Conservation (phyloP, 202 grass and related monocot species). For the Setaria italica region DNA sequence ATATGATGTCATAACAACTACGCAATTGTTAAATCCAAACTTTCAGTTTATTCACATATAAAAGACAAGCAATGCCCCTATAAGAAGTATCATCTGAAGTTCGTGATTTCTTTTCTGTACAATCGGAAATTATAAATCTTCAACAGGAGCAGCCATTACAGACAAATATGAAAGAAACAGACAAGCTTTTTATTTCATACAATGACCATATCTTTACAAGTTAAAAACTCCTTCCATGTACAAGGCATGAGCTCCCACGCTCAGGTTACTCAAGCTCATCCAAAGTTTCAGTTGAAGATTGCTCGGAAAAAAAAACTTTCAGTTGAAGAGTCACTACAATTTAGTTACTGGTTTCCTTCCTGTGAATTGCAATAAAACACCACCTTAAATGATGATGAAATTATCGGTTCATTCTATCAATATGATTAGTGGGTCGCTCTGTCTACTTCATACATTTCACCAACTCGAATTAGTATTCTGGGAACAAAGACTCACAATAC, state of each 20-base stretch:
- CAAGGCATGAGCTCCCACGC: neutral
- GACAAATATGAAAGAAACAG: conserved; percentile 7
- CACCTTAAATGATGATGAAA: neutral
- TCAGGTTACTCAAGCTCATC: neutral
- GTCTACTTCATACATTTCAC: neutral
- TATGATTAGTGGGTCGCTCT: neutral
- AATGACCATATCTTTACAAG: neutral
- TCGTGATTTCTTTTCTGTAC: neutral
- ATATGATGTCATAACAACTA: neutral
- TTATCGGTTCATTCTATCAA: neutral
- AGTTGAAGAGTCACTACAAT: neutral
- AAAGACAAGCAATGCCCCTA: neutral
- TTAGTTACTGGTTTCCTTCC: neutral
- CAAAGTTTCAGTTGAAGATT: neutral
- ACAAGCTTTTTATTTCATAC: neutral
- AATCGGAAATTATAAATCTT: neutral
- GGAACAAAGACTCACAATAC: neutral
- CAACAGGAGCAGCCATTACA: neutral
- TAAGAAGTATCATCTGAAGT: neutral
- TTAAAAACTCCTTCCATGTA: neutral
- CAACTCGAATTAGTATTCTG: neutral
- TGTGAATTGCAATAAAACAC: too few species aligned
- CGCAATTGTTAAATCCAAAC: conserved; percentile 3
- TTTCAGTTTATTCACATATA: neutral
- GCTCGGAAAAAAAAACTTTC: neutral